Evolutionary conservation across 2,329 filamentous ascomycete genomes (phyloP).

Genomic region (Botryotinia narcissicola): DNA sequence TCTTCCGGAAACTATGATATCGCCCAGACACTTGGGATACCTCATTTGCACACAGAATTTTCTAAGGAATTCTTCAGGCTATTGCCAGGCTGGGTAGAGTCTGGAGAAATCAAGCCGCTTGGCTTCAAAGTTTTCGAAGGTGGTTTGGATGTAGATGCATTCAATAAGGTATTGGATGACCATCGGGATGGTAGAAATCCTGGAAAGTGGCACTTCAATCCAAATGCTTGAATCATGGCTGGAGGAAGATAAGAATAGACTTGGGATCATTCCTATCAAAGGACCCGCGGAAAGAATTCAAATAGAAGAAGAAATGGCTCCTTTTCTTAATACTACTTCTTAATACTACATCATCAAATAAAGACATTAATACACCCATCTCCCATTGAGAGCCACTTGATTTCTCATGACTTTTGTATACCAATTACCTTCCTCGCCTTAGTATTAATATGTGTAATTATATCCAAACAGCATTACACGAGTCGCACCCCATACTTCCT

Average conservation of each 20-base stretch:
- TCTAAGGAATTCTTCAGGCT: background rate
- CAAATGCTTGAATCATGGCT: background rate
- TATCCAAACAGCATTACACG: background rate
- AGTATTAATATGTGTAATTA: background rate
- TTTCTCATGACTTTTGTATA: background rate
- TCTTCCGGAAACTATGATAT: background rate
- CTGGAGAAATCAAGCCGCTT: conserved; percentile 15
- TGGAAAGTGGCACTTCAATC: conserved; percentile 20
- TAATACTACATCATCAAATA: background rate
- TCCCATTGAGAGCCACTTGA: background rate
- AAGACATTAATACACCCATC: accelerated
- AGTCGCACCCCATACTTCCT: background rate
- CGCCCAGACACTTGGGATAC: background rate
- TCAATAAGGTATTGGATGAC: conserved; percentile 19
- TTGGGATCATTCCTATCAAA: background rate
- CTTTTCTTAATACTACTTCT: no score
- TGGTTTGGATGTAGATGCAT: conserved; percentile 15
- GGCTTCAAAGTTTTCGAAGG: conserved; percentile 13
- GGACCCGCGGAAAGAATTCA: no score
- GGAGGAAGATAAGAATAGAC: background rate
- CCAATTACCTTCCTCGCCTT: background rate
- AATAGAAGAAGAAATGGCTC: background rate
- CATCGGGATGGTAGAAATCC: conserved; percentile 19
- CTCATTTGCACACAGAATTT: background rate
- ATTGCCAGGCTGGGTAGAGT: conserved; percentile 5